Evolutionary conservation across 2,329 filamentous ascomycete species (phyloP).

Genomic region (Hypocreales sp.): DNA sequence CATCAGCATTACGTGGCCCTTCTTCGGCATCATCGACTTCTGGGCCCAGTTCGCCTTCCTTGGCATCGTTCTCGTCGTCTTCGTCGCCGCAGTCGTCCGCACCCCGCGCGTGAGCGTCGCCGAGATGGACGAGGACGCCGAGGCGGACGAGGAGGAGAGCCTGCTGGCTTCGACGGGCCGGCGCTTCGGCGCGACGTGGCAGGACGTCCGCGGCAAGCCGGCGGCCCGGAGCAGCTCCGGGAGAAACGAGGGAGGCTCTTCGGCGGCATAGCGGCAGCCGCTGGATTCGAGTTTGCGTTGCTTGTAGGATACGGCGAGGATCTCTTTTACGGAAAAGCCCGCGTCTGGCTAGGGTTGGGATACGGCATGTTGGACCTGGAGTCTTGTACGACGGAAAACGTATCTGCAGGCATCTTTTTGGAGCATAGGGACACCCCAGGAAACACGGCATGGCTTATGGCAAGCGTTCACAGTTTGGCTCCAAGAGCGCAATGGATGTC

Average conservation of each 20-base stretch:
- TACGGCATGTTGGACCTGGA: too few relatives aligned
- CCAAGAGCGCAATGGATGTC: too few relatives aligned
- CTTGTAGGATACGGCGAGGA: too few relatives aligned
- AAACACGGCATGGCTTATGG: too few relatives aligned
- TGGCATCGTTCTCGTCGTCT: slow-evolving; percentile 66
- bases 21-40: slow-evolving; percentile 85
- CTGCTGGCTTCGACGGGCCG: slow-evolving; percentile 70
- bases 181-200: slow-evolving; percentile 74
- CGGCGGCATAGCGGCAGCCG: background rate
- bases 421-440: too few relatives aligned
- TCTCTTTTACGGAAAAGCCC: background rate
- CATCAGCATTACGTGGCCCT: slow-evolving; percentile 83
- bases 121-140: slow-evolving; percentile 74
- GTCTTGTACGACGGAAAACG: too few relatives aligned
- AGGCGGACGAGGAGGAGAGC: slow-evolving; percentile 87
- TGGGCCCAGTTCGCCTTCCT: slow-evolving; percentile 94
- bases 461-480: too few relatives aligned
- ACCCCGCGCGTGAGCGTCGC: slow-evolving; percentile 63
- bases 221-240: slow-evolving; percentile 6
- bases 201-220: slow-evolving; percentile 56
- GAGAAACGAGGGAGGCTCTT: slow-evolving; percentile 2
- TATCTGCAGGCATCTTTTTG: background rate
- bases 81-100: slow-evolving; percentile 64
- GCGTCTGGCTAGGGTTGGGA: background rate
- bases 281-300: too few relatives aligned